phyloP scores from a whole-genome alignment of 495 filamentous ascomycete genomes.

The Penicillium riverlandense region DNA sequence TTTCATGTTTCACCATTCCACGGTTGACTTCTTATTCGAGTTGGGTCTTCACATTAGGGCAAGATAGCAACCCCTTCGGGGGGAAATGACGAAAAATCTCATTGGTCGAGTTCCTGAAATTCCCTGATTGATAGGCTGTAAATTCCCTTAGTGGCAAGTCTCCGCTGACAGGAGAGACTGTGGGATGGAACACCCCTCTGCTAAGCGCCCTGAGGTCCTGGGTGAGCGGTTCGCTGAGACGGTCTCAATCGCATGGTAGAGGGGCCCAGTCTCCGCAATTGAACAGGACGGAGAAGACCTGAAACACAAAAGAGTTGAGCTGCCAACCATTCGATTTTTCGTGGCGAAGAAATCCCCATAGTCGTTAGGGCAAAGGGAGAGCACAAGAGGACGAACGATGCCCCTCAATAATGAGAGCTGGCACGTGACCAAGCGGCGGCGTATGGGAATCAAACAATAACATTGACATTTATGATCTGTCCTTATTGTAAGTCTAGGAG shows the following conservation, averaged over 20 bases:
- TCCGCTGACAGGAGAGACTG: too few relatives aligned
- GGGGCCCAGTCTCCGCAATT: constrained; percentile 14
- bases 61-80: constrained; percentile 17
- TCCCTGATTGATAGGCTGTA: constrained; percentile 13
- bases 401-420: constrained; percentile 6
- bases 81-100: constrained; percentile 9
- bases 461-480: too few relatives aligned
- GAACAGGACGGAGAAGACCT: constrained; percentile 4
- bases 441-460: too few relatives aligned
- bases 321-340: constrained; percentile 5
- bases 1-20: constrained; percentile 29
- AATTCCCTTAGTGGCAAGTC: not conserved
- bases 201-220: constrained; percentile 29
- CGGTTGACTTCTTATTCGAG: constrained; percentile 21
- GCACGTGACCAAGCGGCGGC: not conserved
- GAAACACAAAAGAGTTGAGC: not conserved
- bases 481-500: too few relatives aligned
- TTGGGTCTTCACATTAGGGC: constrained; percentile 23
- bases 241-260: not conserved
- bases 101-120: constrained; percentile 13
- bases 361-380: not conserved
- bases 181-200: constrained; percentile 7
- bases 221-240: constrained; percentile 27
- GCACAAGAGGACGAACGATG: constrained; percentile 2
- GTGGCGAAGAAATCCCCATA: not conserved